Conservation (phyloP, 179 eudicot genomes). For the Gypsophila paniculata region DNA sequence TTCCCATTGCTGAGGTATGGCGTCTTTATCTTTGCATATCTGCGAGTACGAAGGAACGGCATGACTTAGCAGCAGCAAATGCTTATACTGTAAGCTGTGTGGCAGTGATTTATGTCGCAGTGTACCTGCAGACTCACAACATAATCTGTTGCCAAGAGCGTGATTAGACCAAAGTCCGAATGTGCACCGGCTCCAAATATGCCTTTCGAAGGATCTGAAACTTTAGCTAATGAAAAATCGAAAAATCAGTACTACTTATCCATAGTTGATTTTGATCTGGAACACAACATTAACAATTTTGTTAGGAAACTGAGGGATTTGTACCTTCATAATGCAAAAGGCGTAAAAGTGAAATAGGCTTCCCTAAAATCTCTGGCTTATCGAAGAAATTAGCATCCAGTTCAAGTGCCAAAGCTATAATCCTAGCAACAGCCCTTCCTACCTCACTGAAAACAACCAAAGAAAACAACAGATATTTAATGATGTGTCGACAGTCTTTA, state of each 20-base stretch:
- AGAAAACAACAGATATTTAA: not conserved
- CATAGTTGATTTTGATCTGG: not conserved
- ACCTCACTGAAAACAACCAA: constrained; percentile 43
- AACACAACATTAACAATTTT: not conserved
- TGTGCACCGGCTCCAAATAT: constrained; percentile 94
- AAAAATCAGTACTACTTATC: constrained; percentile 9
- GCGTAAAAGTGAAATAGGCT: constrained; percentile 59
- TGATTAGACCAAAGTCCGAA: constrained; percentile 78
- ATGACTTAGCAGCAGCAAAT: constrained; percentile 7
- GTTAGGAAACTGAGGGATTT: not conserved
- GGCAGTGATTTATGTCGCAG: constrained; percentile 1
- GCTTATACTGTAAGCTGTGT: not conserved
- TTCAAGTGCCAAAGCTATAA: constrained; percentile 83
- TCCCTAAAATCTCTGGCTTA: constrained; percentile 62
- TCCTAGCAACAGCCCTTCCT: constrained; percentile 54
- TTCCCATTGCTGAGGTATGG: constrained; percentile 77
- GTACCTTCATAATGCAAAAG: constrained; percentile 78
- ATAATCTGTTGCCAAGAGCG: constrained; percentile 88
- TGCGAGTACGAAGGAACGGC: constrained; percentile 23
- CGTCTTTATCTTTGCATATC: constrained; percentile 94
- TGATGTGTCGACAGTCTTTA: too few relatives aligned
- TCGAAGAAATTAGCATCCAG: constrained; percentile 56
- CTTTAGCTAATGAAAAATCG: constrained; percentile 37
- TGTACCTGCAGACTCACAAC: constrained; percentile 75
- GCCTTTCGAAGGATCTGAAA: constrained; percentile 74